Evolutionary conservation across 2,329 filamentous ascomycete species (phyloP).

Genomic region (Fusarium humuli): DNA sequence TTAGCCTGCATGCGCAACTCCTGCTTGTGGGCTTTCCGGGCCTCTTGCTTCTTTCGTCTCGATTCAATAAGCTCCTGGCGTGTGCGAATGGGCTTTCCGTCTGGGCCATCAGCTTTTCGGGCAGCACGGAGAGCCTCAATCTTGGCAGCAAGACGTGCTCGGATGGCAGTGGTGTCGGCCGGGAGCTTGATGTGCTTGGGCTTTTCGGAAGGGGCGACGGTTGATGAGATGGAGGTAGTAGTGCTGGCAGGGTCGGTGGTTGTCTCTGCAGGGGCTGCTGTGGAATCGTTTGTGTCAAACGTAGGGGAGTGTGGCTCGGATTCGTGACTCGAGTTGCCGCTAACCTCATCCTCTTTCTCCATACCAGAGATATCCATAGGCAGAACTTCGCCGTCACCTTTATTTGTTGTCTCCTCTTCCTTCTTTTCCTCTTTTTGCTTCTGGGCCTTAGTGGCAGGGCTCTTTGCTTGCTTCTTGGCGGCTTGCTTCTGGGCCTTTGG

Average conservation of each 20-base stretch:
- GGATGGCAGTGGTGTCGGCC: constrained; percentile 78
- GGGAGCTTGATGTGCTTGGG: constrained; percentile 75
- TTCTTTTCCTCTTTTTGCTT: constrained; percentile 38
- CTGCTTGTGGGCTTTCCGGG: constrained; percentile 90
- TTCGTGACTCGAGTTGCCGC: constrained; percentile 61
- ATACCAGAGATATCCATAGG: constrained; percentile 47
- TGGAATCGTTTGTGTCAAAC: constrained; percentile 65
- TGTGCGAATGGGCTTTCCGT: constrained; percentile 81
- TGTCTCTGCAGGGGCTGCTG: constrained; percentile 54
- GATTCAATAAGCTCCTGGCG: constrained; percentile 93
- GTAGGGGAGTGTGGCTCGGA: constrained; percentile 64
- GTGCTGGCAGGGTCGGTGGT: constrained; percentile 64
- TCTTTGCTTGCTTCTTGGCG: constrained; percentile 47
- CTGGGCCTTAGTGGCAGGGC: constrained; percentile 16
- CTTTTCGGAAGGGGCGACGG: constrained; percentile 69
- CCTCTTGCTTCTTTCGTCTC: constrained; percentile 85
- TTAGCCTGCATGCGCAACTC: constrained; percentile 81
- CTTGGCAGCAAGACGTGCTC: constrained; percentile 81
- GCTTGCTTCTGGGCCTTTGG: constrained; percentile 44
- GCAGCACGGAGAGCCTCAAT: constrained; percentile 87
- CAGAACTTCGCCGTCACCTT: constrained; percentile 32
- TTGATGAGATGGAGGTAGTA: constrained; percentile 77
- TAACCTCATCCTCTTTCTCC: constrained; percentile 58
- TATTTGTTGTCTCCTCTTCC: constrained; percentile 21
- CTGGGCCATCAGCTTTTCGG: constrained; percentile 86